phyloP scores from a whole-genome alignment of 441 rosid species.

The Pelargonium australe region DNA sequence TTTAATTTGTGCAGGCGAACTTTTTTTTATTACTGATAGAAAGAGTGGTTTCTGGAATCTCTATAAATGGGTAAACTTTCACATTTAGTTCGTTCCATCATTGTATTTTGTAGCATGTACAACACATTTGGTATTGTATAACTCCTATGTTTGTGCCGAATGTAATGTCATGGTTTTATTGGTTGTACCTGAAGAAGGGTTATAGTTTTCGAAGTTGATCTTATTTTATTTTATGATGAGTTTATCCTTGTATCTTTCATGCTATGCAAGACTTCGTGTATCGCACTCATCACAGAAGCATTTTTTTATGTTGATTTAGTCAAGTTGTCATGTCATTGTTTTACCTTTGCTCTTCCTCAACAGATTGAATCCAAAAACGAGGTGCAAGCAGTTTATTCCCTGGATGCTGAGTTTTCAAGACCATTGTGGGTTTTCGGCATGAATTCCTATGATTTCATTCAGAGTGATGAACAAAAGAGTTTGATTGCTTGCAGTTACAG shows the following conservation, averaged over 20 bases:
- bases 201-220: background rate
- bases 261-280: background rate
- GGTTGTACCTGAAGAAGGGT: background rate
- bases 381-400: slow-evolving; percentile 48
- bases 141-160: background rate
- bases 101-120: background rate
- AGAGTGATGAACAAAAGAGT: slow-evolving; percentile 44
- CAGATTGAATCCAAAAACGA: slow-evolving; percentile 63
- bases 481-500: slow-evolving; percentile 80
- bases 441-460: slow-evolving; percentile 66
- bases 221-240: background rate
- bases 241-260: background rate
- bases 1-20: slow-evolving; percentile 55
- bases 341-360: slow-evolving; percentile 15
- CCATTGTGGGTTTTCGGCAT: slow-evolving; percentile 79
- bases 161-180: background rate
- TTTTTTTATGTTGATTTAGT: background rate
- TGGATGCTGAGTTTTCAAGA: slow-evolving; percentile 74
- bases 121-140: background rate
- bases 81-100: background rate
- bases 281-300: background rate
- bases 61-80: slow-evolving; percentile 69
- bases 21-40: slow-evolving; percentile 72
- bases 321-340: slow-evolving; percentile 4
- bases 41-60: slow-evolving; percentile 82